Evolutionary conservation across 2,329 filamentous ascomycete genomes (phyloP).

Genomic region (Neurospora sp.): DNA sequence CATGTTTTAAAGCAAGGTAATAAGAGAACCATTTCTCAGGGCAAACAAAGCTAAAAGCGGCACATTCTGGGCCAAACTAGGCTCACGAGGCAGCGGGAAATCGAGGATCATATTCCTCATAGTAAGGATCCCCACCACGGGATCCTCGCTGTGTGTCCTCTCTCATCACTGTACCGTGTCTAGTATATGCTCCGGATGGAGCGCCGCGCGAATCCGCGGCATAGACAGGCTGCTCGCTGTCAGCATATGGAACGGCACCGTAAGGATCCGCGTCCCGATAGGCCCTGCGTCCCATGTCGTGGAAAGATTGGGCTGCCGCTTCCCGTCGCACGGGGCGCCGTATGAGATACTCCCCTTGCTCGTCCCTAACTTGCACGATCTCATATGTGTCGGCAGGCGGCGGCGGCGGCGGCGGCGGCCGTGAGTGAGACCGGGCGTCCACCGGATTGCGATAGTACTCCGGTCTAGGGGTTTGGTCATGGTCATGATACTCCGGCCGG

Average conservation of each 20-base stretch:
- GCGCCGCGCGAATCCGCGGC: background rate
- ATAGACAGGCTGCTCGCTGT: slow-evolving; percentile 3
- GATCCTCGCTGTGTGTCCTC: slow-evolving; percentile 2
- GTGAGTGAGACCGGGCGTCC: slow-evolving; percentile 20
- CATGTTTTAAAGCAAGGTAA: background rate
- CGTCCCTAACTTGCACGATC: slow-evolving; percentile 34
- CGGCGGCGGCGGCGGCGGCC: slow-evolving; percentile 2
- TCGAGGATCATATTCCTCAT: slow-evolving; percentile 18
- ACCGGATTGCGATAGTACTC: slow-evolving; percentile 26
- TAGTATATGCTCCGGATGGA: background rate
- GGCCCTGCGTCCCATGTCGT: slow-evolving; percentile 8
- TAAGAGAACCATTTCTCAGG: background rate
- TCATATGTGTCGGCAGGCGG: slow-evolving; percentile 28
- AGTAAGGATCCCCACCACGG: slow-evolving; percentile 9
- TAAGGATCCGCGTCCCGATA: slow-evolving; percentile 7
- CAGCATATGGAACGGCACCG: background rate
- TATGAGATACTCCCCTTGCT: slow-evolving; percentile 36
- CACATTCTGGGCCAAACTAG: background rate
- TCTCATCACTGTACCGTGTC: background rate
- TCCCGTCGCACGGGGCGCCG: slow-evolving; percentile 26
- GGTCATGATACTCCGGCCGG: slow-evolving; percentile 5
- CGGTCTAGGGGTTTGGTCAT: slow-evolving; percentile 7
- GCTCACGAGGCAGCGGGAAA: slow-evolving; percentile 11
- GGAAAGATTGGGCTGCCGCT: slow-evolving; percentile 11
- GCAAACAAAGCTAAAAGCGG: background rate